These are phyloP conservation scores for Salvia hispanica DNA, from an alignment of 257 asterid species.

Conservation along the genomic window DNA sequence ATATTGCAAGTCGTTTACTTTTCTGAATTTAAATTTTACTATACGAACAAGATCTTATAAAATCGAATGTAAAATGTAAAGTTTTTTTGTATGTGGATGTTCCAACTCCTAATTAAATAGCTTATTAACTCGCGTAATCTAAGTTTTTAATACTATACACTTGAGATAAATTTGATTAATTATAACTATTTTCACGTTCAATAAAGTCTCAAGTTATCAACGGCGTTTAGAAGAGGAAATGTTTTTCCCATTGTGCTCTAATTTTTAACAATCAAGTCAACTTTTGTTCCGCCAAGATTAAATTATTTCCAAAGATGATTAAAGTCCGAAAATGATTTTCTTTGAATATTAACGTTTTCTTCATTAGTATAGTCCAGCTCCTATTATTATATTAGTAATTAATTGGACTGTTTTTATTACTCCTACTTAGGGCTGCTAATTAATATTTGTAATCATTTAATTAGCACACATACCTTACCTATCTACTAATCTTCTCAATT, in stretches of 20 bases:
- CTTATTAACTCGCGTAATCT: no score
- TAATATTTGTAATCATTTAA: slow-evolving; percentile 10
- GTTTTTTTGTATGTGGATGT: no score
- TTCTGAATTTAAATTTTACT: no score
- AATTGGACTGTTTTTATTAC: slow-evolving; percentile 7
- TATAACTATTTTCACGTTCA: background rate
- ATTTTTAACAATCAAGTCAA: slow-evolving; percentile 15
- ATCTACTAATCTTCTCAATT: background rate
- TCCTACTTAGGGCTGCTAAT: slow-evolving; percentile 24
- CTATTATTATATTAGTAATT: background rate
- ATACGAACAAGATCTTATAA: no score
- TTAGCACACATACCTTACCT: slow-evolving; percentile 11
- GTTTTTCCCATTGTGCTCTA: background rate
- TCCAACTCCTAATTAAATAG: no score
- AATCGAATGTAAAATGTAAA: no score
- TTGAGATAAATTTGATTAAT: no score
- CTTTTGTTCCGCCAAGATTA: slow-evolving; percentile 9
- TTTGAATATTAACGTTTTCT: background rate
- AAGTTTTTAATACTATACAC: no score
- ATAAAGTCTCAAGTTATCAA: background rate
- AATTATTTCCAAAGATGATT: background rate
- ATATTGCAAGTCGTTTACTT: no score
- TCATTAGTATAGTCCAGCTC: background rate
- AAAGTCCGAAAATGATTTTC: background rate
- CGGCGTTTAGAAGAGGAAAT: slow-evolving; percentile 13